Base-by-base conservation (phyloP, 2,329 filamentous ascomycete species). In the Domatiomyces globalis region DNA sequence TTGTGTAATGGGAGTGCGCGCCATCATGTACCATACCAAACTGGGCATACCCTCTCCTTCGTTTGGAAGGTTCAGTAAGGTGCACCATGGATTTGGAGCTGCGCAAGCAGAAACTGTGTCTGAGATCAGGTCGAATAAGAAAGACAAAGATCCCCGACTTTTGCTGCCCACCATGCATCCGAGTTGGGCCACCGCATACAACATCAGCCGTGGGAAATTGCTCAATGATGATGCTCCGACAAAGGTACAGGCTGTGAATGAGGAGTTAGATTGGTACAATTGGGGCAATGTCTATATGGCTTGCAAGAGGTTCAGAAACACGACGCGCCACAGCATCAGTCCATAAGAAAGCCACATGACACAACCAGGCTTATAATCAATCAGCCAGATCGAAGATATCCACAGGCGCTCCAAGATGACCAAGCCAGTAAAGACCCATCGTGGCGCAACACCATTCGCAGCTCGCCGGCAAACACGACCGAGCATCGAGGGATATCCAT, bases 21-120 rank as follows among this genome's bases (percentile, higher is more conserved):
- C 33, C 33, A 39, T 39, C 33, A 39, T 15, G 33, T 10, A 39
- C 33, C 33, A 39, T 15, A 39, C 15, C 33, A 39, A 15, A 15
- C 33, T 15, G 15, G 33, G 5, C 4, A 2, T 9, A 33, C 29
- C 29, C 10, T 15, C 9, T 4, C 33, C 33, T 7, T 10, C 33
- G 33, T 15, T 15, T 39, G 33, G 4, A 39, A 15, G 33, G 33
- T 15, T 15, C 33, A 2, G 33, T 15, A 10, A 10, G 33, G 33
- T 7, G 33, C 45, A 43, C 42, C 42, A 60, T 60, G 58, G 58
- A 60, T 48, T 46, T 60, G 45, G 58, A 60, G 45, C 47, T 57
- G 19, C 52, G 59, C 47, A 60, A 60, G 51, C 58, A 60, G 51
- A 58, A 54, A 46, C 54, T 60, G n/a, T 56, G 58, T 33, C 50